Evolutionary conservation across 495 filamentous ascomycete species (phyloP), one percentile per base, ranked within the genome.

Genomic region (Podospora didyma): DNA sequence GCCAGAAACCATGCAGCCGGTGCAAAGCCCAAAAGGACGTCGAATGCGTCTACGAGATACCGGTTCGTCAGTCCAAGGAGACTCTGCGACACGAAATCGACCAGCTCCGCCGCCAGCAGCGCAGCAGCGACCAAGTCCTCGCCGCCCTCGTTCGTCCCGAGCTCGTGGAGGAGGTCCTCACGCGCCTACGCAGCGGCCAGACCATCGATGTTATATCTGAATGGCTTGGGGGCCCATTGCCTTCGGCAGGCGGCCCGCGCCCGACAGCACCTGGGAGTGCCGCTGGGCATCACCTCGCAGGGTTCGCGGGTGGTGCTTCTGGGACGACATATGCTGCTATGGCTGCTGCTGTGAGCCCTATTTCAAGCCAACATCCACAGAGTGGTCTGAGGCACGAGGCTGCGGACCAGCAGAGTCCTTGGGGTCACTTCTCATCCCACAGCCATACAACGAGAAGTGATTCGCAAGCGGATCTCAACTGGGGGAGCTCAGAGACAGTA

Each of bases 51-150:
- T 83, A 83, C 66, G 78, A 83, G 49, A 58, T 79, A 0, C 79
- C 79, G 0, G 75, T 82, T 3, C 73, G 79, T 44, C 79, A 80
- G 47, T 79, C 75, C 12, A 83, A 83, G 51, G 80, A 81, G 41
- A 70, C 70, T n/a, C 63, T 83, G 19, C 74, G 80, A 26, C 55
- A 69, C 61, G 79, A 82, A 49, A 78, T 81, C 56, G 79, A 82
- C 23, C 61, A 65, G 9, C 69, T 83, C n/a, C 72, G 74, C 22
- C 72, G 62, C 9, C 71, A 77, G 26, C 74, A 79, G 52, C 72
- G 70, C 24, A 69, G 69, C 9, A 77, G 64, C 60, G 73, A 81
- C 9, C 71, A 72, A 2, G 68, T 83, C 28, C 59, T 82, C 24
- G 64, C 69, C 24, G 80, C 79, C 21, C 71, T 77, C 21, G 69